Base-by-base conservation (phyloP, 2,329 filamentous ascomycete genomes). In the Kalmusia sp. region DNA sequence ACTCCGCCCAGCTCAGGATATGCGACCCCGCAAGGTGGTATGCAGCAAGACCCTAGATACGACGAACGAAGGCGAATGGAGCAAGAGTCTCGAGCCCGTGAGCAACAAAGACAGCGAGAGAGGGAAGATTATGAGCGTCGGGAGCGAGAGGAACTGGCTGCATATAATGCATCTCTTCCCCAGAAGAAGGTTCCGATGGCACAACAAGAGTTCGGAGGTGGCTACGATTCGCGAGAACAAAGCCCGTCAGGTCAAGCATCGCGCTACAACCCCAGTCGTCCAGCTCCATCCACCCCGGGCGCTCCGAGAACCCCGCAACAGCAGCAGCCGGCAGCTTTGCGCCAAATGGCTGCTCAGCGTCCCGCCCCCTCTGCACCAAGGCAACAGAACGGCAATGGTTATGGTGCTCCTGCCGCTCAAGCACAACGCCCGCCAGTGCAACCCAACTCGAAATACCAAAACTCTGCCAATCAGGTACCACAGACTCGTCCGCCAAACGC, bases 141-240 rank as follows among this genome's bases (percentile, higher is more conserved):
- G 27, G 75, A 79, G 43, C 75, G 90, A 49, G 85, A 88, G 60
- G 92, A 96, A 46, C 81, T 91, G 63, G 92, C 95, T 70, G 91
- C 87, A 15, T 97, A 96, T 76, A 96, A 98, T 73, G 90, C 91
- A 30, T 92, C 91, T 21, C 78, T 97, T 54, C 93, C 92, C 27
- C 90, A 96, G 79, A 87, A 84, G 58, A 91, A 91, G 71, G 78
- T 87, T 9, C 91, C 91, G 2, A 69, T 95, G 61, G 92, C 93
- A 27, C 91, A 98, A 73, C 93, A 97, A 76, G 95, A 98, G 74
- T 79, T 98, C 62, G 91, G 91, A 52, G 89, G 86, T 56, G 80
- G 82, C 56, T 80, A 80, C 53, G 74, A 79, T 63, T 58, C 71
- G 30, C 65, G 76, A 54, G 79, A 79, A 55, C 58, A 72, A n/a